phyloP scores from a whole-genome alignment of 1,139 yeast species.

The Taphrina sp. region DNA sequence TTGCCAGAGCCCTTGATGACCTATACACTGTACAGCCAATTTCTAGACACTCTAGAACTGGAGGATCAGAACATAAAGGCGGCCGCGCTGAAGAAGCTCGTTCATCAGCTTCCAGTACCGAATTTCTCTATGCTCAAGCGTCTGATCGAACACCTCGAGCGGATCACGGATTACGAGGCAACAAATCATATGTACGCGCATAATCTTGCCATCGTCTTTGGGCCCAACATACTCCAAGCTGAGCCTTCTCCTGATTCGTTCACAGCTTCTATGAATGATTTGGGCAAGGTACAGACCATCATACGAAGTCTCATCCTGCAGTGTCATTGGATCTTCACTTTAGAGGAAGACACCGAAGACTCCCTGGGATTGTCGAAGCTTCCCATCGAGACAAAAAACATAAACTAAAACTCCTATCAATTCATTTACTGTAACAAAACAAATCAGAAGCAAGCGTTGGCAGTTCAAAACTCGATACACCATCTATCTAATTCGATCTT shows the following conservation, averaged over 20 bases:
- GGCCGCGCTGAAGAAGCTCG: slow-evolving; percentile 49
- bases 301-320: slow-evolving; percentile 30
- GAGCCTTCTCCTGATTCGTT: slow-evolving; percentile 21
- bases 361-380: background rate
- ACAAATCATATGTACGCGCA: slow-evolving; percentile 75
- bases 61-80: slow-evolving; percentile 41
- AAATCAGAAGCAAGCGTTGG: background rate
- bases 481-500: no score
- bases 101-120: slow-evolving; percentile 57
- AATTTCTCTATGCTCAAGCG: slow-evolving; percentile 69
- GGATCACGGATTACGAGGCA: slow-evolving; percentile 62
- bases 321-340: slow-evolving; percentile 30
- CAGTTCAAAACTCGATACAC: no score
- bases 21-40: slow-evolving; percentile 55
- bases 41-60: slow-evolving; percentile 44
- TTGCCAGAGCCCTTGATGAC: slow-evolving; percentile 84
- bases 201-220: slow-evolving; percentile 87
- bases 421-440: background rate
- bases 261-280: slow-evolving; percentile 25
- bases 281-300: slow-evolving; percentile 31
- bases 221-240: slow-evolving; percentile 66
- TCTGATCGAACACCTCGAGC: slow-evolving; percentile 56
- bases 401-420: background rate
- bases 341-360: slow-evolving; percentile 9
- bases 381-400: background rate